Percentiles rank a stretch among this genome's conserved stretches.
phyloP scores from a whole-genome alignment of 2,329 filamentous ascomycete species.

The Pseudogymnoascus sp. region DNA sequence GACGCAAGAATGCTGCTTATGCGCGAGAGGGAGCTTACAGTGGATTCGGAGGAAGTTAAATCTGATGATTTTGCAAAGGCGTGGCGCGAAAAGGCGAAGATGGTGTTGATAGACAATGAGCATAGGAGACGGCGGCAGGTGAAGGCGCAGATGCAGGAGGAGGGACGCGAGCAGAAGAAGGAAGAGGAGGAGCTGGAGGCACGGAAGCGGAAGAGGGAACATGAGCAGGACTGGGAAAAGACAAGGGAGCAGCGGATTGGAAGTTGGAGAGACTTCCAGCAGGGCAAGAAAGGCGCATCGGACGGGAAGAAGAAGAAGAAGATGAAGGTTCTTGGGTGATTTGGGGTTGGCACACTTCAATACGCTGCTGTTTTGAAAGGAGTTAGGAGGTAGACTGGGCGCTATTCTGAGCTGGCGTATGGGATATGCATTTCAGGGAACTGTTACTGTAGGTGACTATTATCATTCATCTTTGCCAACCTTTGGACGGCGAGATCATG shows the following conservation, averaged over 20 bases:
- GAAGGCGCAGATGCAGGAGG: slow-evolving; percentile 93
- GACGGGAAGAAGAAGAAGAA: slow-evolving; percentile 54
- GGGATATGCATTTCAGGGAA: background rate
- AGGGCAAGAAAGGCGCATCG: slow-evolving; percentile 48
- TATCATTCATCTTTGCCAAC: background rate
- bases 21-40: slow-evolving; percentile 85
- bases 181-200: slow-evolving; percentile 77
- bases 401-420: background rate
- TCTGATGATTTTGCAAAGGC: slow-evolving; percentile 72
- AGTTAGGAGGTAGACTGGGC: background rate
- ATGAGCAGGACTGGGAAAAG: slow-evolving; percentile 92
- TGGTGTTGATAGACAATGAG: slow-evolving; percentile 90
- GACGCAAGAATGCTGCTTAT: slow-evolving; percentile 93
- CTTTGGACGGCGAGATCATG: background rate
- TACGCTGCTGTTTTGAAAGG: background rate
- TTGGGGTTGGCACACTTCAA: background rate
- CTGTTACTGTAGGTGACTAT: background rate
- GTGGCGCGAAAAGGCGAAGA: slow-evolving; percentile 84
- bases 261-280: slow-evolving; percentile 89
- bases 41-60: slow-evolving; percentile 78
- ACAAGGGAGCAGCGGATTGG: slow-evolving; percentile 84
- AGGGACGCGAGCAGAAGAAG: slow-evolving; percentile 78
- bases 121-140: slow-evolving; percentile 72
- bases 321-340: slow-evolving; percentile 38
- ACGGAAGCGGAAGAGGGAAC: slow-evolving; percentile 78